Evolutionary conservation across 2,329 filamentous ascomycete genomes (phyloP).

Genomic region (Xylariaceae sp.): DNA sequence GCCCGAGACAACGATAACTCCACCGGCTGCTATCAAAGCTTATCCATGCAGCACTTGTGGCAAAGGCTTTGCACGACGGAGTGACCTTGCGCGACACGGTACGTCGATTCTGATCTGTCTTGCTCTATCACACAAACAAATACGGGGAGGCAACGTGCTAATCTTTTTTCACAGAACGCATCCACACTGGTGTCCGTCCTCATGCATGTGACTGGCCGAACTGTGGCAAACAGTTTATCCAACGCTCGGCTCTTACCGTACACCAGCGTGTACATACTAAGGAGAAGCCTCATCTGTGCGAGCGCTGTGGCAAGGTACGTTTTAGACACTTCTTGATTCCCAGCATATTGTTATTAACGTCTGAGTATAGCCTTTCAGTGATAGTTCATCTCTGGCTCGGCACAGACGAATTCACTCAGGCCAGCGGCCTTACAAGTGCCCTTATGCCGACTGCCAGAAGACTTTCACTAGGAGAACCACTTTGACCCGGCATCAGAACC

Average conservation of each 20-base stretch:
- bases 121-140: neutral
- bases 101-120: constrained; percentile 38
- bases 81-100: constrained; percentile 94
- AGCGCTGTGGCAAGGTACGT: constrained; percentile 89
- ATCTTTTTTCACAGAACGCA: constrained; percentile 67
- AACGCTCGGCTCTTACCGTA: constrained; percentile 91
- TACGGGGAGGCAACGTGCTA: neutral
- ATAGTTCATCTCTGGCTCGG: constrained; percentile 88
- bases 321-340: neutral
- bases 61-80: constrained; percentile 89
- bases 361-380: constrained; percentile 76
- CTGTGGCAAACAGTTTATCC: constrained; percentile 96
- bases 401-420: constrained; percentile 95
- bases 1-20: constrained; percentile 32
- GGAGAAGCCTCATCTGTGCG: constrained; percentile 97
- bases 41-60: constrained; percentile 87
- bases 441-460: constrained; percentile 96
- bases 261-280: constrained; percentile 95
- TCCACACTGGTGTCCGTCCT: constrained; percentile 86
- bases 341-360: constrained; percentile 18
- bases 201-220: constrained; percentile 87
- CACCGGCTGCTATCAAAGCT: constrained; percentile 54
- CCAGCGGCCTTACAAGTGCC: constrained; percentile 95
- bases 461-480: constrained; percentile 96
- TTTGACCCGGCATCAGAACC: constrained; percentile 90